Percentiles rank a stretch among this genome's conserved stretches.
These are phyloP conservation scores for Blastobotrys apis DNA, from an alignment of 1,139 yeast species.

Conservation along the genomic window DNA sequence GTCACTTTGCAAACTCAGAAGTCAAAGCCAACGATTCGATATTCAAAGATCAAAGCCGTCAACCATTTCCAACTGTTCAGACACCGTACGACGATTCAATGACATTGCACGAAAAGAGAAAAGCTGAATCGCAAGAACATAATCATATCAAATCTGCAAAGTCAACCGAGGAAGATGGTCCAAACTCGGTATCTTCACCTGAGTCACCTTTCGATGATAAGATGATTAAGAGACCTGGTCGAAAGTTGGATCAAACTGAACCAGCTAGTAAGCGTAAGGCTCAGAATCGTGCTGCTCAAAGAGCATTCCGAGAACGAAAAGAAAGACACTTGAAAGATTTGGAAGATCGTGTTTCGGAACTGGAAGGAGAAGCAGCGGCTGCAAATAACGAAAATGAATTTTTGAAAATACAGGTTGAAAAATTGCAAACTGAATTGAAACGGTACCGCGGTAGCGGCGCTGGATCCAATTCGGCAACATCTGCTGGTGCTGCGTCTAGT, in stretches of 20 bases:
- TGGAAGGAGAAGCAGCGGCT: slow-evolving; percentile 66
- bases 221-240: slow-evolving; percentile 46
- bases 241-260: slow-evolving; percentile 75
- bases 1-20: neutral
- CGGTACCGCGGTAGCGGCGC: slow-evolving; percentile 39
- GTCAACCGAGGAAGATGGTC: neutral
- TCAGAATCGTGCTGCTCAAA: slow-evolving; percentile 95
- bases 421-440: slow-evolving; percentile 66
- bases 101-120: slow-evolving; percentile 10
- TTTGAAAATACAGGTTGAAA: slow-evolving; percentile 68
- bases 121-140: slow-evolving; percentile 8
- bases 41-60: neutral
- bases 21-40: neutral
- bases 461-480: neutral
- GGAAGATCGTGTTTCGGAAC: slow-evolving; percentile 65
- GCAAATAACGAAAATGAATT: slow-evolving; percentile 68
- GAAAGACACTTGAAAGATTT: slow-evolving; percentile 82
- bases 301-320: slow-evolving; percentile 93
- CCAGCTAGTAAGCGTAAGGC: slow-evolving; percentile 88
- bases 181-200: neutral
- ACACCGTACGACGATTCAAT: slow-evolving; percentile 10
- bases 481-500: neutral
- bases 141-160: slow-evolving; percentile 1
- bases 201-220: too few species aligned
- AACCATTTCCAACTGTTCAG: neutral